phyloP scores from a whole-genome alignment of 176 grass and related monocot genomes.

The Dendrocalamus sinicus region DNA sequence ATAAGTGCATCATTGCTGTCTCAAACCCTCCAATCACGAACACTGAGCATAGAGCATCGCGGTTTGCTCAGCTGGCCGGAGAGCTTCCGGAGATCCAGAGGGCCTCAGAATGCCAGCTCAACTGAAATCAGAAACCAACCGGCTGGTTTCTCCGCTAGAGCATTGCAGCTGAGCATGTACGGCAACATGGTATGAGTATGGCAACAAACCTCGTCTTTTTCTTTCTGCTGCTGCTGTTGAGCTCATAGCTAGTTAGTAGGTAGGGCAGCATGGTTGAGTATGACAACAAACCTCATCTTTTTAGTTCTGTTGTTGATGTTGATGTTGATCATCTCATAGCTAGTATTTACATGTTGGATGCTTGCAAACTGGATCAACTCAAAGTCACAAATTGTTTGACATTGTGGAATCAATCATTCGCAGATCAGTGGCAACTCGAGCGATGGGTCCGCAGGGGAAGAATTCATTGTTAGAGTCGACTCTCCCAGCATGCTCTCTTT shows the following conservation, averaged over 20 bases:
- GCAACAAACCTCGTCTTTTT: neutral
- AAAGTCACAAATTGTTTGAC: neutral
- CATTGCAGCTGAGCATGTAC: slow-evolving; percentile 87
- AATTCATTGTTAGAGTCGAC: slow-evolving; percentile 55
- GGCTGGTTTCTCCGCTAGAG: slow-evolving; percentile 65
- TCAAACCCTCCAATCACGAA: slow-evolving; percentile 48
- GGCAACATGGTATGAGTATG: slow-evolving; percentile 69
- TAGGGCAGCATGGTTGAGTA: too few relatives aligned
- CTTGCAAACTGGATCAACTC: neutral
- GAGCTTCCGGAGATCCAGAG: slow-evolving; percentile 56
- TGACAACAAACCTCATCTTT: too few relatives aligned
- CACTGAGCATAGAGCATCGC: slow-evolving; percentile 62
- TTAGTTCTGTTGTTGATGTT: too few relatives aligned
- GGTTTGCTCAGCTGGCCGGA: slow-evolving; percentile 86
- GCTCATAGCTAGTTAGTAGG: neutral
- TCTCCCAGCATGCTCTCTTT: slow-evolving; percentile 85
- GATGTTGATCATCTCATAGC: too few relatives aligned
- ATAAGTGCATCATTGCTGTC: slow-evolving; percentile 49
- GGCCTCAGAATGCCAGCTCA: slow-evolving; percentile 43
- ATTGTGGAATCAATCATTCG: neutral
- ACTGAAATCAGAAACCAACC: slow-evolving; percentile 48
- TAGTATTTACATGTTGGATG: too few relatives aligned
- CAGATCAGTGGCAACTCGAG: slow-evolving; percentile 38
- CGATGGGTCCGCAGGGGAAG: too few relatives aligned
- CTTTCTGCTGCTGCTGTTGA: neutral